Evolutionary conservation across 169 alveolate genomes (phyloP).

Genomic region (Cryptosporidium xiaoi): DNA sequence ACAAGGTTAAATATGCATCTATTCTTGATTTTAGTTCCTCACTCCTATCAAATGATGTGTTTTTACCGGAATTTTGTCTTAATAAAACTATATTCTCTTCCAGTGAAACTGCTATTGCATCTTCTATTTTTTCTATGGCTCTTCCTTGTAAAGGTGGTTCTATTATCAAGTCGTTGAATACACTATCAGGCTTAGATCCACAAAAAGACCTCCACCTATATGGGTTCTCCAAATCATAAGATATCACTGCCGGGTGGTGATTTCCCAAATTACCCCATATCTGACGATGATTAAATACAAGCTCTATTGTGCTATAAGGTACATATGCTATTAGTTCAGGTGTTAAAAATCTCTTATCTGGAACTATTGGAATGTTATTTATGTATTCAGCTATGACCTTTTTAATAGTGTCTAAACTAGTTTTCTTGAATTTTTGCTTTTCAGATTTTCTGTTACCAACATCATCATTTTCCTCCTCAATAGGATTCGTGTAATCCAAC

Average conservation of each 20-base stretch:
- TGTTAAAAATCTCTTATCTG: slow-evolving; percentile 77
- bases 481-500: slow-evolving; percentile 34
- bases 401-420: slow-evolving; percentile 72
- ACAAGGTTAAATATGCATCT: slow-evolving; percentile 75
- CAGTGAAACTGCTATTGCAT: slow-evolving; percentile 18
- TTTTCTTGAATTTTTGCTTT: slow-evolving; percentile 75
- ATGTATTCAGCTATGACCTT: slow-evolving; percentile 77
- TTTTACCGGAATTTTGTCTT: slow-evolving; percentile 39
- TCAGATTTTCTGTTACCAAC: slow-evolving; percentile 64
- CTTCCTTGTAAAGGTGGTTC: slow-evolving; percentile 73
- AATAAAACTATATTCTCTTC: slow-evolving; percentile 56
- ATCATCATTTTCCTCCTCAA: slow-evolving; percentile 40
- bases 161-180: slow-evolving; percentile 45
- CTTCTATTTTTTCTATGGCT: slow-evolving; percentile 64
- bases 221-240: slow-evolving; percentile 83
- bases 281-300: slow-evolving; percentile 85
- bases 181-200: slow-evolving; percentile 65
- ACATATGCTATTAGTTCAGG: slow-evolving; percentile 81
- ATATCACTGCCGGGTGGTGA: slow-evolving; percentile 87
- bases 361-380: slow-evolving; percentile 78
- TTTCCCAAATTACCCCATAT: slow-evolving; percentile 88
- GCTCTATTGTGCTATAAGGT: slow-evolving; percentile 86
- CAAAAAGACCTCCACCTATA: slow-evolving; percentile 85
- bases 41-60: slow-evolving; percentile 63
- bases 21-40: slow-evolving; percentile 77